These are phyloP conservation scores for Sclerotinia trifoliorum DNA, from an alignment of 2,329 filamentous ascomycete genomes.

Conservation along the genomic window DNA sequence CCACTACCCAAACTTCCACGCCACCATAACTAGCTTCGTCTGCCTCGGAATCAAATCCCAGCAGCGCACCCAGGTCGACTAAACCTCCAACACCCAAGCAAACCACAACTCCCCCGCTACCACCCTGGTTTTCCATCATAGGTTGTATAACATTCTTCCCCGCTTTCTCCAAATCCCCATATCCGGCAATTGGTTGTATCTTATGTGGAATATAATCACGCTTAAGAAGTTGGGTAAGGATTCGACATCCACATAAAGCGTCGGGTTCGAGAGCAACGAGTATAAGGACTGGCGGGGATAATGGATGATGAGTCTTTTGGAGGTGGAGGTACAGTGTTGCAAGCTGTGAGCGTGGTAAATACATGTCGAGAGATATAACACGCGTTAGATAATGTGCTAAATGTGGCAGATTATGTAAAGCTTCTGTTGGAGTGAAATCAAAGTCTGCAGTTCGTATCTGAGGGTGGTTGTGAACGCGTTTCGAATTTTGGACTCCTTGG, in stretches of 20 bases:
- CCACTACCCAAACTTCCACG: constrained; percentile 94
- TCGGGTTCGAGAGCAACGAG: constrained; percentile 94
- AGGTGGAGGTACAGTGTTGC: constrained; percentile 91
- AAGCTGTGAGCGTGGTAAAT: constrained; percentile 86
- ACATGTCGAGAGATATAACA: constrained; percentile 58
- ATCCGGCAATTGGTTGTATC: constrained; percentile 91
- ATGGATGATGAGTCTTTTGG: constrained; percentile 80
- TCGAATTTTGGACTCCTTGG: not conserved
- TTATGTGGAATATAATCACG: constrained; percentile 98
- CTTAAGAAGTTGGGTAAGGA: constrained; percentile 88
- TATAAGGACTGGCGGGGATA: constrained; percentile 85
- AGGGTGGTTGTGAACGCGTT: constrained; percentile 6
- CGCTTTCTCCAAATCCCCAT: constrained; percentile 79
- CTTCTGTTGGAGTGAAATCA: not conserved
- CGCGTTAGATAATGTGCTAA: constrained; percentile 27
- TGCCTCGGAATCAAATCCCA: constrained; percentile 70
- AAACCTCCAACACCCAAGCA: constrained; percentile 91
- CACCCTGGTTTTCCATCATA: constrained; percentile 82
- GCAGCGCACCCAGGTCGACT: constrained; percentile 77
- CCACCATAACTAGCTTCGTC: constrained; percentile 68
- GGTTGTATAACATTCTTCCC: constrained; percentile 77
- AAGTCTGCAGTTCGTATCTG: not conserved
- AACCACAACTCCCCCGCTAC: constrained; percentile 82
- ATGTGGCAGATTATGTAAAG: constrained; percentile 11
- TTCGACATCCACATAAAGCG: constrained; percentile 91